Conservation (phyloP, 192 early-diverging fungal species). For the Diversispora epigaea region DNA sequence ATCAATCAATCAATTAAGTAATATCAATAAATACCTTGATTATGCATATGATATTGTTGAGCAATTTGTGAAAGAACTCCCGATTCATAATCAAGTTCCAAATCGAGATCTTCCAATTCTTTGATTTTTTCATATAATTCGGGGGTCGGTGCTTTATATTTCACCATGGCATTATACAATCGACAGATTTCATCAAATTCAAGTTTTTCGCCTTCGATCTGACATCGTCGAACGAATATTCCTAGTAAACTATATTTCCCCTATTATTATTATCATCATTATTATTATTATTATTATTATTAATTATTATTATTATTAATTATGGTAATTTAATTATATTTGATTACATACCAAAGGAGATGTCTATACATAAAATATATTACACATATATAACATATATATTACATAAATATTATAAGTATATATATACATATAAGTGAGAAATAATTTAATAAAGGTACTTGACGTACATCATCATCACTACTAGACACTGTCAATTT, state of each 20-base stretch:
- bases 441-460: background rate
- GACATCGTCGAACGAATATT: slow-evolving; percentile 24
- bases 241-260: slow-evolving; percentile 24
- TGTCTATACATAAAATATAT: no score
- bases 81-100: background rate
- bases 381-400: no score
- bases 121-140: background rate
- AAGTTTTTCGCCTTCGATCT: slow-evolving; percentile 14
- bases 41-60: background rate
- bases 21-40: background rate
- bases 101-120: background rate
- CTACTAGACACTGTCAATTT: background rate
- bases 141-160: slow-evolving; percentile 8
- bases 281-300: background rate
- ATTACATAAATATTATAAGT: background rate
- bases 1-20: no score
- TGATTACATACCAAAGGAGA: no score
- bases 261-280: background rate
- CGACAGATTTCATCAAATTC: slow-evolving; percentile 14
- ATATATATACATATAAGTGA: no score
- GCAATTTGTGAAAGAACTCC: background rate
- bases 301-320: no score
- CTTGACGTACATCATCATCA: background rate
- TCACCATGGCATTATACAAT: slow-evolving; percentile 14
- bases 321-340: no score